Base-by-base conservation (phyloP, 345 rosid genomes). In the Gossypium arboreum region DNA sequence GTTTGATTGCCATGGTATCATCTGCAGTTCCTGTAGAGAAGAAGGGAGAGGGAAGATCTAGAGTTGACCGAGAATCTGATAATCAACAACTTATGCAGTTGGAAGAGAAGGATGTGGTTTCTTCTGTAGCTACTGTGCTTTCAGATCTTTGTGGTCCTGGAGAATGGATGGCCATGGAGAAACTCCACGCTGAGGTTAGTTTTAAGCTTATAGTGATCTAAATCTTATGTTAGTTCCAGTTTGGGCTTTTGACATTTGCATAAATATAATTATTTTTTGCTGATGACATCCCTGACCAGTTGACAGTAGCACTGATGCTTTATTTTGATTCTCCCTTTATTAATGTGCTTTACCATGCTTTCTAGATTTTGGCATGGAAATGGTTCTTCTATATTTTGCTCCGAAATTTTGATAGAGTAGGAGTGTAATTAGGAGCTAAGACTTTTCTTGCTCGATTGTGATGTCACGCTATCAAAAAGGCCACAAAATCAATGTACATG, bases 131-230 rank as follows among this genome's bases (percentile, higher is more conserved):
- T 25, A 95, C 97, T 29, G 97, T 91, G 82, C 93, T 95, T 45
- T 95, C 99, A 3, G 98, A 95, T 85, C 86, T 91, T 59, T 95
- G 99, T 84, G 99, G 99, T 55, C 99, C 99, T 15, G 97, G 99
- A 72, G 97, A 95, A 51, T 95, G 99, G 99, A 95, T 95, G 98
- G 88, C 99, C 10, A 93, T 95, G 99, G 97, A 91, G 81, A 91
- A 86, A 82, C 98, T 95, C 69, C 97, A 95, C 74, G 63, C 88
- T 11, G 88, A 89, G 99, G 99, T 95, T 80, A 80, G 86, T 78
- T 56, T 12, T 59, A 61, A 11, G 52, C 25, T 55, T 17, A 20
- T 17, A 10, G 20, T 7, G 29, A 43, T 25, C 45, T 25, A 25
- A 7, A 45, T 15, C 15, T 39, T 27, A 50, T 50, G 20, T 55